Conservation (phyloP, 805 yeast genomes). For the Candida loeiensis region DNA sequence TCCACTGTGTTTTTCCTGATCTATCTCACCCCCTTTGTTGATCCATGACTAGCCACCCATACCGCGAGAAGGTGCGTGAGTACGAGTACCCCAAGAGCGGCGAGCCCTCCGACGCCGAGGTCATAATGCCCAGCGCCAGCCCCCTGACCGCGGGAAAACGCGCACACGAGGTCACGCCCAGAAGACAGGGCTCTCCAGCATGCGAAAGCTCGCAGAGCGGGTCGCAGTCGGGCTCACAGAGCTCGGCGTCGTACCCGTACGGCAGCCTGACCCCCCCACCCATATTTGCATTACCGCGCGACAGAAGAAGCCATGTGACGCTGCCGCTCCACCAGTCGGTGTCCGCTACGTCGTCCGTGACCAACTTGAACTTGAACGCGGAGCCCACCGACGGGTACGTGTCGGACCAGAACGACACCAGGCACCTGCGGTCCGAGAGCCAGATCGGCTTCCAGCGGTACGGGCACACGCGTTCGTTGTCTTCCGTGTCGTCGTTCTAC, state of each 20-base stretch:
- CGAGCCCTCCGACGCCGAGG: neutral
- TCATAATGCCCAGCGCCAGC: neutral
- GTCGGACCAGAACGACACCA: no score
- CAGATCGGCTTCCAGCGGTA: slow-evolving; percentile 17
- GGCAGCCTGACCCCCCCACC: slow-evolving; percentile 28
- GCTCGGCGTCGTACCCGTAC: neutral
- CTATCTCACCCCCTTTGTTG: neutral
- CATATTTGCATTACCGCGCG: slow-evolving; percentile 18
- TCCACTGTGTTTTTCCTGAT: neutral
- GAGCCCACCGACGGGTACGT: neutral
- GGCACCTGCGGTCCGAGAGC: slow-evolving; percentile 25
- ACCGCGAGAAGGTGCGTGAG: slow-evolving; percentile 21
- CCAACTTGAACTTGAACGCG: slow-evolving; percentile 27
- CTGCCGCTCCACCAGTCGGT: slow-evolving; percentile 29
- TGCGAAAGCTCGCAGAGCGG: slow-evolving; percentile 5
- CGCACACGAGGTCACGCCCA: neutral
- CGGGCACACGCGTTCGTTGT: slow-evolving; percentile 34
- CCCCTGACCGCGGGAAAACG: neutral
- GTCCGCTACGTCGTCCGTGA: slow-evolving; percentile 34
- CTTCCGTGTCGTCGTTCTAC: slow-evolving; percentile 37
- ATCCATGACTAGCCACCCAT: slow-evolving; percentile 23
- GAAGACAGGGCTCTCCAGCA: slow-evolving; percentile 8
- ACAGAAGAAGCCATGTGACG: slow-evolving; percentile 4
- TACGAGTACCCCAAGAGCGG: neutral
- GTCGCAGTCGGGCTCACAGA: neutral